phyloP scores from a whole-genome alignment of 2,329 filamentous ascomycete species.

The Exophiala aquamarina region DNA sequence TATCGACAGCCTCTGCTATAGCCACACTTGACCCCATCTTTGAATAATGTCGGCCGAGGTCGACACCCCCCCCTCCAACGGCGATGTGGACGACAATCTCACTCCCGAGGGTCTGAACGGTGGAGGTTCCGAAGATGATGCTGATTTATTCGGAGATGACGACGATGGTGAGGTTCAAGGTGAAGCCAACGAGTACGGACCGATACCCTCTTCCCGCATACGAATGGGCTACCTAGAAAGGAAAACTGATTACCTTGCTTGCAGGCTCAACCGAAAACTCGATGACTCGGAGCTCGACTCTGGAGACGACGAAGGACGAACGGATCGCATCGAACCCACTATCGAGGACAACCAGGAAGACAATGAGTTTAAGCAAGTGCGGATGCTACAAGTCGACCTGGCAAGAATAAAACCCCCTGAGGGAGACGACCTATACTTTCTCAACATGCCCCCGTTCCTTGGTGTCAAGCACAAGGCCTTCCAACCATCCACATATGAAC shows the following conservation, averaged over 20 bases:
- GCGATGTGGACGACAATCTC: conserved; percentile 8
- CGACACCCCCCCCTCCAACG: conserved; percentile 12
- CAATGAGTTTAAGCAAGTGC: conserved; percentile 47
- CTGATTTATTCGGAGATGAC: conserved; percentile 48
- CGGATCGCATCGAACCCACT: conserved; percentile 50
- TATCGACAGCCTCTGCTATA: too few relatives aligned
- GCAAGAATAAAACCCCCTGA: conserved; percentile 59
- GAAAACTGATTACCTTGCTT: conserved; percentile 3
- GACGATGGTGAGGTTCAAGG: conserved; percentile 38
- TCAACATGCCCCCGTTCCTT: conserved; percentile 64
- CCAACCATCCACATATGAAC: conserved; percentile 60
- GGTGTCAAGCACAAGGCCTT: conserved; percentile 62
- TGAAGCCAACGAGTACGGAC: conserved; percentile 15
- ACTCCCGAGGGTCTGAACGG: conserved; percentile 31
- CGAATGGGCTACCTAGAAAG: not conserved
- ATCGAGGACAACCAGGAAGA: conserved; percentile 45
- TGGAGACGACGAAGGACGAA: conserved; percentile 59
- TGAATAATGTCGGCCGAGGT: conserved; percentile 25
- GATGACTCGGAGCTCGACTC: conserved; percentile 65
- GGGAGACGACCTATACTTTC: conserved; percentile 61
- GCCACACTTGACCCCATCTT: too few relatives aligned
- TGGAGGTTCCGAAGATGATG: conserved; percentile 31
- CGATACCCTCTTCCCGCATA: not conserved
- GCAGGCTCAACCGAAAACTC: conserved; percentile 44
- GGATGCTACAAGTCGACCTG: conserved; percentile 35